phyloP scores from a whole-genome alignment of 495 filamentous ascomycete species.

The Daldinia vernicosa region DNA sequence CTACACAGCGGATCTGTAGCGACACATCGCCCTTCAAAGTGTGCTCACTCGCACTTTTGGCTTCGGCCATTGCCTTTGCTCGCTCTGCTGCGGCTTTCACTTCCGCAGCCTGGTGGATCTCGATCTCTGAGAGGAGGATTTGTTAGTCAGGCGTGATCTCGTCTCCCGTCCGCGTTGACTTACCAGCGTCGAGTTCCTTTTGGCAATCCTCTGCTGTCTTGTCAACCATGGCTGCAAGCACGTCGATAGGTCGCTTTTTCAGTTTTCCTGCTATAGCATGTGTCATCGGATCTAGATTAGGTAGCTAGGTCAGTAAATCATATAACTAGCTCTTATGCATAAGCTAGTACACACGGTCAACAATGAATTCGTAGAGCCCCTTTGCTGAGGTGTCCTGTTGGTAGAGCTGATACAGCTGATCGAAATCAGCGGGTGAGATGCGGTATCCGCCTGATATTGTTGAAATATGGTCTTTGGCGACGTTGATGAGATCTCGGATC shows the following conservation, averaged over 20 bases:
- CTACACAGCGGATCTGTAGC: neutral
- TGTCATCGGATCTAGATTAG: slow-evolving; percentile 21
- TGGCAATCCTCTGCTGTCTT: slow-evolving; percentile 31
- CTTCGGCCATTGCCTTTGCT: slow-evolving; percentile 5
- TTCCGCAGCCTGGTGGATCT: slow-evolving; percentile 18
- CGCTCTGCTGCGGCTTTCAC: slow-evolving; percentile 9
- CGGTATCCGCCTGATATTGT: slow-evolving; percentile 28
- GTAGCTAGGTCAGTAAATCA: neutral
- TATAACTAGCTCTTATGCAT: neutral
- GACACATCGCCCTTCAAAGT: neutral
- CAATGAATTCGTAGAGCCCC: slow-evolving; percentile 36
- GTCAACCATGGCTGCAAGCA: slow-evolving; percentile 31
- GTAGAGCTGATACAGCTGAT: slow-evolving; percentile 36
- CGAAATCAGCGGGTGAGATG: slow-evolving; percentile 31
- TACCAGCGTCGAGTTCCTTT: slow-evolving; percentile 28
- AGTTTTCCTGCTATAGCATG: slow-evolving; percentile 25
- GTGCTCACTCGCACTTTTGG: neutral
- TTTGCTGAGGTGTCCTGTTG: slow-evolving; percentile 33
- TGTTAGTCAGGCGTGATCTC: neutral
- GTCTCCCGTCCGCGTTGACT: neutral
- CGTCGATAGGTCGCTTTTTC: slow-evolving; percentile 22
- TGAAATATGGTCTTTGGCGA: slow-evolving; percentile 21
- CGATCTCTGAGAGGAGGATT: slow-evolving; percentile 8
- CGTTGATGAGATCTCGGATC: slow-evolving; percentile 18
- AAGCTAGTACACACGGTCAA: slow-evolving; percentile 28